phyloP scores from a whole-genome alignment of 2,329 filamentous ascomycete species.

The Sarocladium kiliense region DNA sequence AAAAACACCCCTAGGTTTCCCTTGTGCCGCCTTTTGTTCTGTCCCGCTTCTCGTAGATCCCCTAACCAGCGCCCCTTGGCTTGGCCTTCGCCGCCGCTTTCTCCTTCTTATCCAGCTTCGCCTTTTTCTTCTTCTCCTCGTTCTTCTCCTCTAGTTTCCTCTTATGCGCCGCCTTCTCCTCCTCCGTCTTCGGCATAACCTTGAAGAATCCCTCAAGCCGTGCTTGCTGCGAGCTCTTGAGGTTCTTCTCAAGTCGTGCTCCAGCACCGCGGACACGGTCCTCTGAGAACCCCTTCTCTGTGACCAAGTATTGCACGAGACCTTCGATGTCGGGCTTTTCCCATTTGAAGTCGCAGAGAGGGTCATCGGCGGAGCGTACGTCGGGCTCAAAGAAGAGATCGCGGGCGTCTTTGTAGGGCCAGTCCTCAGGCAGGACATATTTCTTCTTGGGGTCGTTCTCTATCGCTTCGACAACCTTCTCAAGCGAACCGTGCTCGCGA shows the following conservation, averaged over 20 bases:
- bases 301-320: conserved; percentile 81
- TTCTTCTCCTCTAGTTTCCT: conserved; percentile 90
- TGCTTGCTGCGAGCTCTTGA: conserved; percentile 87
- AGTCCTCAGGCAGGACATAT: conserved; percentile 87
- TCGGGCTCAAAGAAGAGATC: conserved; percentile 89
- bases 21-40: neutral
- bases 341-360: conserved; percentile 97
- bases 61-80: conserved; percentile 63
- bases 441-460: conserved; percentile 73
- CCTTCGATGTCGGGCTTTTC: conserved; percentile 88
- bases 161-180: conserved; percentile 80
- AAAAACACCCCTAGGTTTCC: conserved; percentile 4
- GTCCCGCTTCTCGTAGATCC: conserved; percentile 9
- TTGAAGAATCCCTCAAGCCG: conserved; percentile 97
- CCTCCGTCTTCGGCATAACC: conserved; percentile 79
- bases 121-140: conserved; percentile 90
- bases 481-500: conserved; percentile 81
- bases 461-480: conserved; percentile 79
- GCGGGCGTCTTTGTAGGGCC: conserved; percentile 90
- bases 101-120: conserved; percentile 90
- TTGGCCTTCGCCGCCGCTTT: conserved; percentile 90
- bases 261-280: conserved; percentile 82
- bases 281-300: conserved; percentile 95
- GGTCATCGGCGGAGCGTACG: conserved; percentile 75
- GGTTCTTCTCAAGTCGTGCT: conserved; percentile 76